phyloP scores from a whole-genome alignment of 352 stramenopile genomes.

The Phytophthora pini region DNA sequence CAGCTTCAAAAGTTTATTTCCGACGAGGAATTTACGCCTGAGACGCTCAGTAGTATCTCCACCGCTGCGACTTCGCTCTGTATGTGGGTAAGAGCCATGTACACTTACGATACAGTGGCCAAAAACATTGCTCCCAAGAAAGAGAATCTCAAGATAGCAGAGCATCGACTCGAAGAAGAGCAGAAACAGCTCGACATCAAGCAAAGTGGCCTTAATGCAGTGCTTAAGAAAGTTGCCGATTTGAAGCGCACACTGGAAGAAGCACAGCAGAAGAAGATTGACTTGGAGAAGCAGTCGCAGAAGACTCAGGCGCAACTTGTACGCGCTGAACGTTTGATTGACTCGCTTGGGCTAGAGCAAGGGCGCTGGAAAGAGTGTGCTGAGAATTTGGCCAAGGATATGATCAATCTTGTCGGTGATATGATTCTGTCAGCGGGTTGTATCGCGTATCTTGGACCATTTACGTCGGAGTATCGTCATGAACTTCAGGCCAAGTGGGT shows the following conservation, averaged over 20 bases:
- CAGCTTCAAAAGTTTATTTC: constrained; percentile 91
- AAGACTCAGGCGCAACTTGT: constrained; percentile 90
- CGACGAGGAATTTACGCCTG: constrained; percentile 91
- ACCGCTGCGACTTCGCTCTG: constrained; percentile 92
- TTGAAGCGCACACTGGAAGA: constrained; percentile 89
- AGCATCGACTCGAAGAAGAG: constrained; percentile 88
- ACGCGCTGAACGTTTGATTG: constrained; percentile 91
- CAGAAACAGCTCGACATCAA: constrained; percentile 90
- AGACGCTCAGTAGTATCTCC: constrained; percentile 91
- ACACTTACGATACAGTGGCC: constrained; percentile 94
- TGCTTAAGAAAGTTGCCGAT: constrained; percentile 86
- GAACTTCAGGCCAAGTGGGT: constrained; percentile 90
- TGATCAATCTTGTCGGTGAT: constrained; percentile 93
- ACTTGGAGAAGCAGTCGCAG: constrained; percentile 90
- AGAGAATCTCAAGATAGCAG: constrained; percentile 87
- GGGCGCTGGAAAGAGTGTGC: constrained; percentile 90
- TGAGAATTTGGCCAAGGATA: constrained; percentile 74
- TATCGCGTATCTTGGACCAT: constrained; percentile 93
- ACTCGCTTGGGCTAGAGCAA: constrained; percentile 91
- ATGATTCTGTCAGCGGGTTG: constrained; percentile 93
- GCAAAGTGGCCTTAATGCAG: constrained; percentile 81
- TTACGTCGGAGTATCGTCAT: constrained; percentile 87
- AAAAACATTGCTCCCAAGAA: constrained; percentile 96
- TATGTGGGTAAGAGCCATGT: constrained; percentile 95
- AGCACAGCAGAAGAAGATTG: constrained; percentile 92